phyloP scores from a whole-genome alignment of 345 rosid species.

The Limnanthes douglasii region DNA sequence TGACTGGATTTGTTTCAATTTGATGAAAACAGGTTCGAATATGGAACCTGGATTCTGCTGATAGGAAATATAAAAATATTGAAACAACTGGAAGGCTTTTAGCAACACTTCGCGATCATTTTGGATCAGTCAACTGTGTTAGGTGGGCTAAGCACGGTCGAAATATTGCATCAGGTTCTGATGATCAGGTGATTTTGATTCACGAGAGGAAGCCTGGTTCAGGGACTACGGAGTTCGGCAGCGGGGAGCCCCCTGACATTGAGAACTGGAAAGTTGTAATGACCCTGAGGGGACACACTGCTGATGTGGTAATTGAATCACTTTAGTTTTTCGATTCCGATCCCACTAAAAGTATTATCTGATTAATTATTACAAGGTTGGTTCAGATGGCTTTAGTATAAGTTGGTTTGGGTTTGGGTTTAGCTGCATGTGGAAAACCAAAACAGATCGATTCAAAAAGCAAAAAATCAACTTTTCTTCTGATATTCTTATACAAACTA shows the following conservation, averaged over 20 bases:
- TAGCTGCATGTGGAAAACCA: too few species aligned
- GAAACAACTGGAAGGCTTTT: constrained; percentile 71
- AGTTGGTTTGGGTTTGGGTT: too few species aligned
- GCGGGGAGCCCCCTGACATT: constrained; percentile 94
- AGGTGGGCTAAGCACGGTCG: constrained; percentile 98
- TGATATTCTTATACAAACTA: too few species aligned
- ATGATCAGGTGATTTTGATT: constrained; percentile 81
- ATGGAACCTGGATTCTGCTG: constrained; percentile 86
- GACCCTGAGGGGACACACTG: constrained; percentile 97
- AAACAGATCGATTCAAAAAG: too few species aligned
- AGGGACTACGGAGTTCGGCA: constrained; percentile 94
- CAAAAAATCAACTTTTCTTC: too few species aligned
- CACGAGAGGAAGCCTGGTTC: constrained; percentile 98
- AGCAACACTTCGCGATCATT: constrained; percentile 95
- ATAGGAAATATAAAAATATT: constrained; percentile 34
- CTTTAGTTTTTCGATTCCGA: constrained; percentile 3
- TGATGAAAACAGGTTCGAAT: constrained; percentile 56
- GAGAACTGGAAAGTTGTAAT: constrained; percentile 98
- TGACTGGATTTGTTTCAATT: background rate
- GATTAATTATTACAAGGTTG: too few species aligned
- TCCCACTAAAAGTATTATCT: too few species aligned
- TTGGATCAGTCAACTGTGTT: constrained; percentile 98
- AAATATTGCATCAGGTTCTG: constrained; percentile 88
- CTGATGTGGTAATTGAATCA: constrained; percentile 76
- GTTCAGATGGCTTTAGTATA: too few species aligned